These are phyloP conservation scores for Penicillium corylophilum DNA, from an alignment of 2,329 filamentous ascomycete genomes.

Conservation along the genomic window DNA sequence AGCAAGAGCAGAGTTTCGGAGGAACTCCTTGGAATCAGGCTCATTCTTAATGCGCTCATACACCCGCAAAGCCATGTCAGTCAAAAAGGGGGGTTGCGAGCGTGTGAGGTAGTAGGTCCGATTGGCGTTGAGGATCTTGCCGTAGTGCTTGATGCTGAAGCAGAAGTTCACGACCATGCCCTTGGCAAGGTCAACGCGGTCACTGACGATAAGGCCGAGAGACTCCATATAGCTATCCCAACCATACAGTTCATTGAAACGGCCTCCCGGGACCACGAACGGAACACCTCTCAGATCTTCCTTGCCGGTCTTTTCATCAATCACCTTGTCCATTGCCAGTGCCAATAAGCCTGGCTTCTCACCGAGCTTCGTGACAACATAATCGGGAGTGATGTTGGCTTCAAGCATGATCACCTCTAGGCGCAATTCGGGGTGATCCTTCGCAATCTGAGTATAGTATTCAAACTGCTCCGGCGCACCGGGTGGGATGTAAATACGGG, in stretches of 20 bases:
- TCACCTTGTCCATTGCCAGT: constrained; percentile 78
- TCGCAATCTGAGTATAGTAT: constrained; percentile 81
- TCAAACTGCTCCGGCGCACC: constrained; percentile 84
- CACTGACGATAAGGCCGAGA: constrained; percentile 80
- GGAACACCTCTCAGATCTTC: constrained; percentile 75
- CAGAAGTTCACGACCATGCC: constrained; percentile 95
- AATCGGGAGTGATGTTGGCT: constrained; percentile 70
- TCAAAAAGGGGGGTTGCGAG: constrained; percentile 94
- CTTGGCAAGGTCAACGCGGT: constrained; percentile 83
- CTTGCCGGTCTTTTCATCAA: constrained; percentile 66
- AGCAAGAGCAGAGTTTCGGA: constrained; percentile 75
- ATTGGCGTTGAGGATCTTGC: constrained; percentile 96
- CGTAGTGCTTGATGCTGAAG: constrained; percentile 97
- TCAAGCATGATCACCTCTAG: constrained; percentile 81
- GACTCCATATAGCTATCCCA: constrained; percentile 99
- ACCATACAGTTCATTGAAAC: constrained; percentile 97
- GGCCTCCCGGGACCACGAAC: constrained; percentile 94
- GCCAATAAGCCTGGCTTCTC: constrained; percentile 84
- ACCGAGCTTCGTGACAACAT: constrained; percentile 83
- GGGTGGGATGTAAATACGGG: constrained; percentile 84
- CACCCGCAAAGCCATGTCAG: constrained; percentile 92
- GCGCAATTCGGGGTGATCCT: constrained; percentile 75
- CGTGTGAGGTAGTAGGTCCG: constrained; percentile 92
- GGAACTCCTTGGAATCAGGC: constrained; percentile 74
- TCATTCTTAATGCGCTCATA: constrained; percentile 92